Evolutionary conservation across 2,329 filamentous ascomycete species (phyloP), one percentile per base, ranked within the genome.

Genomic region (Colletotrichum spinosum): DNA sequence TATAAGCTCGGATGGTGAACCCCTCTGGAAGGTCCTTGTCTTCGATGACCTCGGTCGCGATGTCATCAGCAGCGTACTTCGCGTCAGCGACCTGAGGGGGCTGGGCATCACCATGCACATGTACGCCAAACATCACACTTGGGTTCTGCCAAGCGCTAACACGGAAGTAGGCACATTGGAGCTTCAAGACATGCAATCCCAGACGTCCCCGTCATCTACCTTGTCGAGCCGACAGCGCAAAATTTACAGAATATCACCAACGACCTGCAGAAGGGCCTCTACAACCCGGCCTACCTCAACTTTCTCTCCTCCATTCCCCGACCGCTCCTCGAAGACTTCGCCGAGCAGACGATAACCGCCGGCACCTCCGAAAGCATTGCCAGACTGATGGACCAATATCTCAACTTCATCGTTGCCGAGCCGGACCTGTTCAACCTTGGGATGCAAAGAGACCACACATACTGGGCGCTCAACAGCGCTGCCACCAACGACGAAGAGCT

Each of bases 51-150:
- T 90, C 4, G 96, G 95, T 52, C 87, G 94, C 76, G 94, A 98
- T 86, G 92, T 99, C 65, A 97, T 99, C 74, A 97, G 94, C 81
- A 97, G 94, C 74, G 94, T 99, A 2, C 84, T 99, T 69, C 88
- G 94, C 65, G 96, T 99, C 68, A 97, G 94, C 74, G 96, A 99
- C 79, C 82, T 99, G 75, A 87, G 97, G 68, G 88, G 91, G 67
- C 94, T 96, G 88, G 96, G 97, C n/a, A 92, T 98, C 58, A 98
- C 94, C 44, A 96, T 97, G 85, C 93, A 97, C 80, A 88, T 97
- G 93, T 97, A 86, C 69, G 80, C 73, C 56, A 49, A 46, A 33
- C 57, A 44, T 52, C 39, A 54, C 45, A 39, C 25, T 13, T 39
- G 56, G 61, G 49, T 25, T 42, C 41, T 41, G 12, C 52, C 41